Conservation (phyloP, 1,139 yeast genomes). For the Arxiozyma heterogenica region DNA sequence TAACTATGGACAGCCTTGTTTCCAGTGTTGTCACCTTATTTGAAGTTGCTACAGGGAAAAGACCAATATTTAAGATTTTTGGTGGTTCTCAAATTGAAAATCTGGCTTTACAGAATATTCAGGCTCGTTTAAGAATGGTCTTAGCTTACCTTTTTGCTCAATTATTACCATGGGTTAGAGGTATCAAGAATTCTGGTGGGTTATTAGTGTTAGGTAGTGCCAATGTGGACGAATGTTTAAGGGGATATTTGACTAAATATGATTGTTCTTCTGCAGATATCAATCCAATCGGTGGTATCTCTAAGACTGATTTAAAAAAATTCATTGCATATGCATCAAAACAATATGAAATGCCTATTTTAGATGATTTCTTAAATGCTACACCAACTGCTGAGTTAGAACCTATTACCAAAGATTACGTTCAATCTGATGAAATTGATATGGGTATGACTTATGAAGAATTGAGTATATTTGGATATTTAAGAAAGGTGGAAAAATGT, state of each 20-base stretch:
- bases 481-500: slow-evolving; percentile 85
- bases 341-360: slow-evolving; percentile 65
- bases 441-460: slow-evolving; percentile 99
- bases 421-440: slow-evolving; percentile 92
- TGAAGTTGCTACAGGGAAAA: slow-evolving; percentile 82
- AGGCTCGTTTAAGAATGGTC: slow-evolving; percentile 93
- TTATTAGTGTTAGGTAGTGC: slow-evolving; percentile 89
- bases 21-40: slow-evolving; percentile 64
- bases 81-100: slow-evolving; percentile 92
- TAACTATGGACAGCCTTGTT: slow-evolving; percentile 84
- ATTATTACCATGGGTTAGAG: slow-evolving; percentile 87
- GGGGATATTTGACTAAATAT: slow-evolving; percentile 93
- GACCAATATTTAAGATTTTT: slow-evolving; percentile 79
- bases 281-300: slow-evolving; percentile 95
- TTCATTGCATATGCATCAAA: slow-evolving; percentile 73
- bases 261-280: slow-evolving; percentile 96
- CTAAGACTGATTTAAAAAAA: slow-evolving; percentile 80
- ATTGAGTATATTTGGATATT: slow-evolving; percentile 79
- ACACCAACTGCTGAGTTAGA: slow-evolving; percentile 97
- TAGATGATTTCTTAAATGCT: slow-evolving; percentile 71
- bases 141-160: slow-evolving; percentile 89
- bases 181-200: slow-evolving; percentile 49
- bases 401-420: slow-evolving; percentile 84
- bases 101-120: slow-evolving; percentile 88
- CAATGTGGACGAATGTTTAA: slow-evolving; percentile 91